These are phyloP conservation scores for Phlegmacium glaucopus DNA, from an alignment of 768 basidiomycete genomes.

Conservation along the genomic window DNA sequence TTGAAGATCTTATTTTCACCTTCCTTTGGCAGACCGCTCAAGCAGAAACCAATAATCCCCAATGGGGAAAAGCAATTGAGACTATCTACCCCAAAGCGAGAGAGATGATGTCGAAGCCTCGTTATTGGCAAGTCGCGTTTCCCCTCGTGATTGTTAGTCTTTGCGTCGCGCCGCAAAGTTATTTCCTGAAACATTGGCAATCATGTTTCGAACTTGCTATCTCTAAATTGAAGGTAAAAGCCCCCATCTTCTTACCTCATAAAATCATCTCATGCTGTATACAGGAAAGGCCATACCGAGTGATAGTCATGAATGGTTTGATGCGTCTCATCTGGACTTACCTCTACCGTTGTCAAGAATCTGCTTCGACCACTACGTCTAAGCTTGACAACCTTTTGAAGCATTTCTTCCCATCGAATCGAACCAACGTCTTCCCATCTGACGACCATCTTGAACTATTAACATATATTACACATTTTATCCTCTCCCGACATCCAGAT, in stretches of 20 bases:
- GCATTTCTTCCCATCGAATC: slow-evolving; percentile 74
- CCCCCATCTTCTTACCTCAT: not conserved
- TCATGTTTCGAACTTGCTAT: slow-evolving; percentile 68
- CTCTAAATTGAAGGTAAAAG: slow-evolving; percentile 73
- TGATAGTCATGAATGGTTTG: slow-evolving; percentile 75
- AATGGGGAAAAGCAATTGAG: slow-evolving; percentile 92
- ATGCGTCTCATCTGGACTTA: slow-evolving; percentile 91
- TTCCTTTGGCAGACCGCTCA: slow-evolving; percentile 67
- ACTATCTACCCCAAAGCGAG: slow-evolving; percentile 76
- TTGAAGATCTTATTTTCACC: slow-evolving; percentile 3
- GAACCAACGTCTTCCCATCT: slow-evolving; percentile 52
- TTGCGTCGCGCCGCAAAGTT: slow-evolving; percentile 83
- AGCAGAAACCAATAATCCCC: slow-evolving; percentile 92
- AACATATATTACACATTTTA: slow-evolving; percentile 76
- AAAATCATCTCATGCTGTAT: slow-evolving; percentile 7
- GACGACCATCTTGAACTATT: slow-evolving; percentile 81
- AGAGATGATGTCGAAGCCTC: slow-evolving; percentile 83
- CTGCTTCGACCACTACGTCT: slow-evolving; percentile 72
- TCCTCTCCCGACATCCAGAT: slow-evolving; percentile 80
- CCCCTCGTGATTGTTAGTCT: slow-evolving; percentile 80
- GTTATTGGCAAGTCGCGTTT: slow-evolving; percentile 87
- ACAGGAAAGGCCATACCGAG: slow-evolving; percentile 77
- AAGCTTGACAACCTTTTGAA: slow-evolving; percentile 75
- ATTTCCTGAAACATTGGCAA: slow-evolving; percentile 82
- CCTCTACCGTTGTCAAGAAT: slow-evolving; percentile 89